phyloP scores from a whole-genome alignment of 2,329 filamentous ascomycete species.

The Fusarium nisikadoi region DNA sequence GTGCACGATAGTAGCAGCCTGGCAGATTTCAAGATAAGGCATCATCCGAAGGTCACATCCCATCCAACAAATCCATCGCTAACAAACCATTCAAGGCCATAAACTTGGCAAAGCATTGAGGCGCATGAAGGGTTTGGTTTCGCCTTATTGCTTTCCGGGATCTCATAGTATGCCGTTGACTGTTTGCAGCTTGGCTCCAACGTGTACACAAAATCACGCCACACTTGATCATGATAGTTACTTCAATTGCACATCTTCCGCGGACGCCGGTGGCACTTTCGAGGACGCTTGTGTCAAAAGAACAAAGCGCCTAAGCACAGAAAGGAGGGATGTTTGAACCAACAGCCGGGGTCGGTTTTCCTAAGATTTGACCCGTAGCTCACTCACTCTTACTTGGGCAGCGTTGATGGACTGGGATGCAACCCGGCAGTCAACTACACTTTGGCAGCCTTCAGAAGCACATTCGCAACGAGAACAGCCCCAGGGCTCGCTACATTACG shows the following conservation, averaged over 20 bases:
- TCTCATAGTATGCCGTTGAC: not conserved
- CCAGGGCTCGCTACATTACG: slow-evolving; percentile 5
- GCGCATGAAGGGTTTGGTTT: not conserved
- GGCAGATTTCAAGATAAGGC: slow-evolving; percentile 8
- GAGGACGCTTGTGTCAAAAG: not conserved
- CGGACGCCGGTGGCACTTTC: slow-evolving; percentile 3
- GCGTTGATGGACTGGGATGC: slow-evolving; percentile 13
- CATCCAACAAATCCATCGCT: slow-evolving; percentile 7
- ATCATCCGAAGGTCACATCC: slow-evolving; percentile 21
- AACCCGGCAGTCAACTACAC: slow-evolving; percentile 11
- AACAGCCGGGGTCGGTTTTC: slow-evolving; percentile 6
- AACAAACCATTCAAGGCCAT: slow-evolving; percentile 17
- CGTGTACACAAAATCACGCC: not conserved
- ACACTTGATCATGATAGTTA: not conserved
- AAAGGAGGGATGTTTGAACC: slow-evolving; percentile 3
- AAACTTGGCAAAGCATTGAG: not conserved
- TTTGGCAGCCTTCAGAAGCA: slow-evolving; percentile 2
- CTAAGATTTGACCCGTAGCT: slow-evolving; percentile 8
- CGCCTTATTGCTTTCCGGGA: not conserved
- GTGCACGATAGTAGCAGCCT: slow-evolving; percentile 15
- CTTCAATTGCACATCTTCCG: not conserved
- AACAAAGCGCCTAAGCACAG: not conserved
- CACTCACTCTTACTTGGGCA: slow-evolving; percentile 2
- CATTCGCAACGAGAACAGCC: not conserved
- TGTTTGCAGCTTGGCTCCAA: not conserved